phyloP scores from a whole-genome alignment of 176 grass and related monocot genomes.

The Melocanna baccifera region DNA sequence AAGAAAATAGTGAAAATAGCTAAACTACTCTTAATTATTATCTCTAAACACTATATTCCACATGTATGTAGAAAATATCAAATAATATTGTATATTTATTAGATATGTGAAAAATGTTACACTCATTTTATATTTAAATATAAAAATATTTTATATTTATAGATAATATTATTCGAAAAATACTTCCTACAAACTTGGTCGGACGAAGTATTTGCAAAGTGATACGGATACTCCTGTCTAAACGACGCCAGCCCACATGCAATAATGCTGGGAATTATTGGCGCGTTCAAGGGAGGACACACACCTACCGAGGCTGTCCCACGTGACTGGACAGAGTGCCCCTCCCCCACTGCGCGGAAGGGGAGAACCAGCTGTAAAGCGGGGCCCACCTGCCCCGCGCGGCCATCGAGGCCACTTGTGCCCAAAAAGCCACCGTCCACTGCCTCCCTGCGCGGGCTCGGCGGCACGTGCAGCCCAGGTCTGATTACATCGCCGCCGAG shows the following conservation, averaged over 20 bases:
- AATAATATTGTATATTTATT: too few relatives aligned
- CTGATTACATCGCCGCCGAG: not conserved
- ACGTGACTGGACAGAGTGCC: constrained; percentile 39
- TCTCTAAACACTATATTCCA: too few relatives aligned
- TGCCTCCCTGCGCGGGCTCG: constrained; percentile 30
- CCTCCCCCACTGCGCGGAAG: not conserved
- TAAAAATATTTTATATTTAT: too few relatives aligned
- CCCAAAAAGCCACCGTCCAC: constrained; percentile 59
- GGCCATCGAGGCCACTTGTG: constrained; percentile 26
- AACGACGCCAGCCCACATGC: not conserved
- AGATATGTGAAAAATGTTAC: too few relatives aligned
- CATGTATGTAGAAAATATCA: too few relatives aligned
- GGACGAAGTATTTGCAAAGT: too few relatives aligned
- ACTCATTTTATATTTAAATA: too few relatives aligned
- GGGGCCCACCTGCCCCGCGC: constrained; percentile 28
- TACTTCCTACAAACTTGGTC: too few relatives aligned
- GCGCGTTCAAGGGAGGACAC: constrained; percentile 8
- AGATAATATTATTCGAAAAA: too few relatives aligned
- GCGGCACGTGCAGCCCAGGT: constrained; percentile 44
- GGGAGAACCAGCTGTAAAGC: constrained; percentile 44
- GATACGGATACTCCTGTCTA: too few relatives aligned
- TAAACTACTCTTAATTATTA: too few relatives aligned
- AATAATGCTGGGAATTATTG: constrained; percentile 42
- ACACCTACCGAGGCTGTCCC: constrained; percentile 30
- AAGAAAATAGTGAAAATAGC: too few relatives aligned